Evolutionary conservation across 192 early-diverging fungal species (phyloP).

Genomic region (Umbelopsis sp.): DNA sequence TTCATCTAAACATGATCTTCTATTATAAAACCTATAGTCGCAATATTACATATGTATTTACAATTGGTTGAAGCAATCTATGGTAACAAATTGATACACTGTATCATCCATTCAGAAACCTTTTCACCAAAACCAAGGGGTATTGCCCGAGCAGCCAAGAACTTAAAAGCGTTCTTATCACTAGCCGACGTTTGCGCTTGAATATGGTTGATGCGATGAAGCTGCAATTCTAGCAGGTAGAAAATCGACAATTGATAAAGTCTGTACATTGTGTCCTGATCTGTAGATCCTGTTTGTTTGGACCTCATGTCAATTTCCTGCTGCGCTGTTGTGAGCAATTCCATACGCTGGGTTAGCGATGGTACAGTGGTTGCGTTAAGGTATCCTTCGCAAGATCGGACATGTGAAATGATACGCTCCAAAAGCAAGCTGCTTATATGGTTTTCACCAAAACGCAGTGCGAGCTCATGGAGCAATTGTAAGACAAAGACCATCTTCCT

Average conservation of each 20-base stretch:
- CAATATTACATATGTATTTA: conserved; percentile 24
- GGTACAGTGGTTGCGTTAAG: background rate
- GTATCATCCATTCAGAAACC: background rate
- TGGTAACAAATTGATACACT: conserved; percentile 23
- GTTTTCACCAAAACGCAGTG: background rate
- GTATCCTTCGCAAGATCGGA: background rate
- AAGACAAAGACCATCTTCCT: background rate
- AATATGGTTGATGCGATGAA: background rate
- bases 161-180: background rate
- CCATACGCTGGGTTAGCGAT: background rate
- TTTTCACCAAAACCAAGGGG: background rate
- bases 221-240: background rate
- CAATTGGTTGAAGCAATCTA: conserved; percentile 27
- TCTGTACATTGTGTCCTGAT: background rate
- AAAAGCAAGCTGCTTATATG: background rate
- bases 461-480: background rate
- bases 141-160: background rate
- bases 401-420: background rate
- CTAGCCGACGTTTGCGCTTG: background rate
- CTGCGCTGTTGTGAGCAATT: background rate
- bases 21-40: too few species aligned
- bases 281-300: background rate
- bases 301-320: background rate
- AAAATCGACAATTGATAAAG: background rate
- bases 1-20: too few species aligned